These are phyloP conservation scores for Aspergillus texensis DNA, from an alignment of 2,329 filamentous ascomycete species.

Conservation along the genomic window DNA sequence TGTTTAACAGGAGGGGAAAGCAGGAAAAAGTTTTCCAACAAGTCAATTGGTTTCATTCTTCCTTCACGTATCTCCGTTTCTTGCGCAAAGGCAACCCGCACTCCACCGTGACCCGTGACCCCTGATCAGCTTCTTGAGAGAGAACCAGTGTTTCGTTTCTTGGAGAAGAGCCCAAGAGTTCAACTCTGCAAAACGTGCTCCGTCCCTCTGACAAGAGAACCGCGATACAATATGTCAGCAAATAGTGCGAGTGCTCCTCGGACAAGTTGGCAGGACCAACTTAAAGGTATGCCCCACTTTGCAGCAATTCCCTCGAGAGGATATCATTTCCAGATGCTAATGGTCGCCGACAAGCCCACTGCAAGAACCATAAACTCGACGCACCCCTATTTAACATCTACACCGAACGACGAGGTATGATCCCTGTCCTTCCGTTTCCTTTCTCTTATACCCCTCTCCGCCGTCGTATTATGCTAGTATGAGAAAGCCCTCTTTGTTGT, in stretches of 20 bases:
- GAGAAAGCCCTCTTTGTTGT: constrained; percentile 16
- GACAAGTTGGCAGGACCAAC: constrained; percentile 58
- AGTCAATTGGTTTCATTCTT: constrained; percentile 10
- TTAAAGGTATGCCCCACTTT: constrained; percentile 52
- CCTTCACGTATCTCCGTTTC: neutral
- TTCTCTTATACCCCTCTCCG: constrained; percentile 19
- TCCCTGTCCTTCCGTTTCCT: neutral
- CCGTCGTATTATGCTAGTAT: constrained; percentile 19
- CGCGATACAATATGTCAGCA: constrained; percentile 28
- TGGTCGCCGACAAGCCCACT: constrained; percentile 54
- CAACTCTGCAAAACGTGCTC: neutral
- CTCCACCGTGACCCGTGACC: constrained; percentile 4
- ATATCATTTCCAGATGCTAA: constrained; percentile 17
- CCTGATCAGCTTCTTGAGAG: neutral
- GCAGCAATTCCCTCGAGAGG: constrained; percentile 14
- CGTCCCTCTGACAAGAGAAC: constrained; percentile 1
- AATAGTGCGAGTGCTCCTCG: constrained; percentile 26
- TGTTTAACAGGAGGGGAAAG: neutral
- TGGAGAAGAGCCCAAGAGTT: neutral
- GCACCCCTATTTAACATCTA: constrained; percentile 69
- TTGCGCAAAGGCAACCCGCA: constrained; percentile 18
- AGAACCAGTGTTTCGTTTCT: constrained; percentile 1
- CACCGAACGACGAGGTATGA: constrained; percentile 72
- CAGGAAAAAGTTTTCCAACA: neutral
- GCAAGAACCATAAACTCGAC: constrained; percentile 56